A percentile compares a stretch with the other conserved stretches of the same genome.
Evolutionary conservation across 805 yeast species (phyloP).

Genomic region (Myxozyma sirexii): DNA sequence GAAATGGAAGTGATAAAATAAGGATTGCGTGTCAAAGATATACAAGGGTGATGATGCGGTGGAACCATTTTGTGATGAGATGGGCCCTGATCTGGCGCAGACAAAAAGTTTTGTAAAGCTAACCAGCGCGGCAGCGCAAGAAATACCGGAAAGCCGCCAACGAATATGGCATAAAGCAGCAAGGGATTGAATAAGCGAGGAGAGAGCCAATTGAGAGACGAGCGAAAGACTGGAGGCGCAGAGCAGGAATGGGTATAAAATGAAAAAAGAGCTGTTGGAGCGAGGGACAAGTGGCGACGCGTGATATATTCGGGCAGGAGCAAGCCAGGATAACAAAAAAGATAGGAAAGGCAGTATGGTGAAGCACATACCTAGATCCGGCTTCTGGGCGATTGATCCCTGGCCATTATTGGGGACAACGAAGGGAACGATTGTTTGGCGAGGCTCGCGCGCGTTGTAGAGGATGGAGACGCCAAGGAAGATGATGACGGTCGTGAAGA

Average conservation of each 20-base stretch:
- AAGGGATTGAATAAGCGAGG: not conserved
- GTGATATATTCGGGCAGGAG: not conserved
- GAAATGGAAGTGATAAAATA: not conserved
- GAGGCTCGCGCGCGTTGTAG: constrained; percentile 13
- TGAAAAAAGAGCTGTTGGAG: not conserved
- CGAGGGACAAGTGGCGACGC: not conserved
- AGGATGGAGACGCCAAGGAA: constrained; percentile 29
- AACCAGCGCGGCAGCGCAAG: too few relatives aligned
- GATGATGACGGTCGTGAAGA: constrained; percentile 26
- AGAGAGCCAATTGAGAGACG: not conserved
- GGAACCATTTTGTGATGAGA: too few relatives aligned
- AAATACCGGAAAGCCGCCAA: too few relatives aligned
- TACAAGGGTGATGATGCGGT: too few relatives aligned
- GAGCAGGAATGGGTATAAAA: not conserved
- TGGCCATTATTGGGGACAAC: constrained; percentile 4
- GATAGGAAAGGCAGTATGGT: not conserved
- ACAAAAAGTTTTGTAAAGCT: too few relatives aligned
- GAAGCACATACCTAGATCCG: constrained; percentile 7
- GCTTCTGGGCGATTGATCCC: not conserved
- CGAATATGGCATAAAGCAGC: too few relatives aligned
- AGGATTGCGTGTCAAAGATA: too few relatives aligned
- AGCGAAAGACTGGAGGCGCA: not conserved
- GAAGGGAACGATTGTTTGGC: constrained; percentile 22
- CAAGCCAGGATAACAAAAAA: not conserved
- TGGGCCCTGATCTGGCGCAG: too few relatives aligned